Conservation (phyloP, 768 basidiomycete species). For the Lentinus brumalis region DNA sequence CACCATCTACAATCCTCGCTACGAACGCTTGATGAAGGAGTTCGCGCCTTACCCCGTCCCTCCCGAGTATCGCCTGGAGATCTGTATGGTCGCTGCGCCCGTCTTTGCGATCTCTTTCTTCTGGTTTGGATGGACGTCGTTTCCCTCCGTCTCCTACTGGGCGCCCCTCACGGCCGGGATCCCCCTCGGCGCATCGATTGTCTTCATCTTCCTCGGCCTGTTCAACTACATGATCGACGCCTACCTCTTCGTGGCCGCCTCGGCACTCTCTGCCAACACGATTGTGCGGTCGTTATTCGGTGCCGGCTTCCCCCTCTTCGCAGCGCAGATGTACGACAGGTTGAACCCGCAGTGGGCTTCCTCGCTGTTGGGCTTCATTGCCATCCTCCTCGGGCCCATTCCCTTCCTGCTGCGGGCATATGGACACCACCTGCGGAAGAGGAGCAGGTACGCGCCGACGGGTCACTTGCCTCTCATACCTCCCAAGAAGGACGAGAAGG, state of each 20-base stretch:
- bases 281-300: conserved; percentile 45
- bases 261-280: conserved; percentile 59
- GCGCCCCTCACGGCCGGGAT: conserved; percentile 53
- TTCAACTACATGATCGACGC: conserved; percentile 69
- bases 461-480: background rate
- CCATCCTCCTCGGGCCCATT: conserved; percentile 52
- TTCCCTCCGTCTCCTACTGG: conserved; percentile 53
- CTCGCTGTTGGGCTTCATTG: conserved; percentile 55
- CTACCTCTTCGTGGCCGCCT: conserved; percentile 58
- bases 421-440: conserved; percentile 27
- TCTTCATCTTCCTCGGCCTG: conserved; percentile 58
- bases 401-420: conserved; percentile 32
- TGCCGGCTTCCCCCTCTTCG: conserved; percentile 32
- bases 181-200: conserved; percentile 53
- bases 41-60: conserved; percentile 59
- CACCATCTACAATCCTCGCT: conserved; percentile 51
- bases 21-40: conserved; percentile 44
- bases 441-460: conserved; percentile 32
- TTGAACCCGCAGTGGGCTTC: conserved; percentile 63
- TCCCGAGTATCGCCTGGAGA: conserved; percentile 59
- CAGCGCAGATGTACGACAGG: conserved; percentile 50
- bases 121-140: conserved; percentile 74
- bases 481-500: background rate
- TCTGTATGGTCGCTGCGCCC: conserved; percentile 54
- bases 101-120: conserved; percentile 59